These are phyloP conservation scores for Podila epigama DNA, from an alignment of 192 early-diverging fungal genomes.

Conservation along the genomic window DNA sequence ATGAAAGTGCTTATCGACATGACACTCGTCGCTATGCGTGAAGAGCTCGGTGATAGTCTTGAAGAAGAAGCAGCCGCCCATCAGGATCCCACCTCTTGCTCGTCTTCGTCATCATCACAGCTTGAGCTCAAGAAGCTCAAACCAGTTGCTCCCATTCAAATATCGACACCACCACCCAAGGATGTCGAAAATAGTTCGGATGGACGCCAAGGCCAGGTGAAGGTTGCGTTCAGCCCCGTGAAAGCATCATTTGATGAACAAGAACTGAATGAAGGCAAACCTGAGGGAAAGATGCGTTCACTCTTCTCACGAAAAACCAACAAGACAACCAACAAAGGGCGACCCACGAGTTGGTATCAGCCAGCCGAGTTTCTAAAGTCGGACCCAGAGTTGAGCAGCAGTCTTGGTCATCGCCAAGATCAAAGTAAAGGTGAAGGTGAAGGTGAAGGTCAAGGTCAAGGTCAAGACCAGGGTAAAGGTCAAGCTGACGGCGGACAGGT, in stretches of 20 bases:
- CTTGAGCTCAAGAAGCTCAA: background rate
- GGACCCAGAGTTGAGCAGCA: too few species aligned
- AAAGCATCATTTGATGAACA: background rate
- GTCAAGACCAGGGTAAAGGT: background rate
- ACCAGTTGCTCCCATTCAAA: too few species aligned
- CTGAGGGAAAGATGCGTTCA: background rate
- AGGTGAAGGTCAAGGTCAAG: background rate
- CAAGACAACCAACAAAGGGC: background rate
- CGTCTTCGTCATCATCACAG: too few species aligned
- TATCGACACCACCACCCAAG: too few species aligned
- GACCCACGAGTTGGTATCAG: background rate
- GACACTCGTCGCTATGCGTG: constrained; percentile 6
- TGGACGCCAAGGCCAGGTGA: too few species aligned
- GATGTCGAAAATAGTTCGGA: too few species aligned
- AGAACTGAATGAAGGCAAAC: background rate
- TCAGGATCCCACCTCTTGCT: too few species aligned
- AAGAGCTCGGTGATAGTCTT: constrained; percentile 2
- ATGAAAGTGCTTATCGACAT: constrained; percentile 27
- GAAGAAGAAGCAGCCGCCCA: background rate
- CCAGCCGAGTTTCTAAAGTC: background rate
- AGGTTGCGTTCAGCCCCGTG: background rate
- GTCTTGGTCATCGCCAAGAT: too few species aligned
- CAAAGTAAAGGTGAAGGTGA: background rate
- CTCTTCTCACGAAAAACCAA: background rate
- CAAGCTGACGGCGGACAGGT: background rate